Conservation (phyloP, 2,329 filamentous ascomycete genomes). For the Taxawa tesnikishii region DNA sequence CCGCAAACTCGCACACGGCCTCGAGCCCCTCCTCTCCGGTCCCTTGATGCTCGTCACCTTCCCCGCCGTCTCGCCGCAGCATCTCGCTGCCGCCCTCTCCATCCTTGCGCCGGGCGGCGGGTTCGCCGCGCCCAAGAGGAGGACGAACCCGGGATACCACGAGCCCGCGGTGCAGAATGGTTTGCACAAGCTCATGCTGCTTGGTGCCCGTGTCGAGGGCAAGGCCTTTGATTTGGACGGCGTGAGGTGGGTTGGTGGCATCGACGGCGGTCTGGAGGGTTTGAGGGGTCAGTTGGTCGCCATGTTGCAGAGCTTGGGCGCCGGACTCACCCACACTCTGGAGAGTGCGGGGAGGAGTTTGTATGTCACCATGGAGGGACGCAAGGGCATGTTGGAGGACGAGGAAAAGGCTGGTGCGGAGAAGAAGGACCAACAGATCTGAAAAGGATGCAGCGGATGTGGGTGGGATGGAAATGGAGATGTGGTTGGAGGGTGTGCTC, state of each 20-base stretch:
- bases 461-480: too few relatives aligned
- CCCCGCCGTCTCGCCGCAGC: conserved; percentile 68
- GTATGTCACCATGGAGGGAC: conserved; percentile 78
- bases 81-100: conserved; percentile 69
- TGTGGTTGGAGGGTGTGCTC: too few relatives aligned
- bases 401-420: conserved; percentile 35
- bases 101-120: conserved; percentile 60
- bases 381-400: conserved; percentile 71
- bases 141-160: conserved; percentile 67
- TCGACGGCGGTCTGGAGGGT: conserved; percentile 69
- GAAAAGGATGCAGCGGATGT: too few relatives aligned
- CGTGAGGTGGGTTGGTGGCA: conserved; percentile 58
- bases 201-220: conserved; percentile 80
- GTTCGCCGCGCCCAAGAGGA: conserved; percentile 69
- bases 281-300: conserved; percentile 69
- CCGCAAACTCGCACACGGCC: conserved; percentile 42
- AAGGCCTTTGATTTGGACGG: conserved; percentile 69
- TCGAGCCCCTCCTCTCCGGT: conserved; percentile 68
- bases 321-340: conserved; percentile 63
- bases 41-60: conserved; percentile 72
- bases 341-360: conserved; percentile 70
- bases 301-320: conserved; percentile 69
- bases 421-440: too few relatives aligned
- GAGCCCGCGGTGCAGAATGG: conserved; percentile 69
- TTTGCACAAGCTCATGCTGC: conserved; percentile 72